These are phyloP conservation scores for Thyridium curvatum DNA, from an alignment of 2,329 filamentous ascomycete species.

Conservation along the genomic window DNA sequence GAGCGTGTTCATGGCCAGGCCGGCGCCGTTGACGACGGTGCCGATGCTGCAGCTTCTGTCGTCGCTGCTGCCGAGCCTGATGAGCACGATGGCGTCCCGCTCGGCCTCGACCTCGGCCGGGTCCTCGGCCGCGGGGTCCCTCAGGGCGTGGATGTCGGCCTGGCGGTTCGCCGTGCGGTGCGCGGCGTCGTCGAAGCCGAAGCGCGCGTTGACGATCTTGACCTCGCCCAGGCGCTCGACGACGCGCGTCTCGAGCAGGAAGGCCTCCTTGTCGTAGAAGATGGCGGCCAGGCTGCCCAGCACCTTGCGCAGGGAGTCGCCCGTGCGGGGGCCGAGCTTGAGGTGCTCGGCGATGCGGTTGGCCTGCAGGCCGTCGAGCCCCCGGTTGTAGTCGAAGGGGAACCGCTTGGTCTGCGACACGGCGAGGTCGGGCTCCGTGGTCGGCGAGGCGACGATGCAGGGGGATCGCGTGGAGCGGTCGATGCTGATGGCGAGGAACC, in stretches of 20 bases:
- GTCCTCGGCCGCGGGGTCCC: constrained; percentile 25
- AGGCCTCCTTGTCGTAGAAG: constrained; percentile 41
- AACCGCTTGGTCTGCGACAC: constrained; percentile 40
- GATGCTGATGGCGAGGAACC: constrained; percentile 57
- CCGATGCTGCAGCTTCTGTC: constrained; percentile 61
- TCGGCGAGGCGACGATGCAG: constrained; percentile 56
- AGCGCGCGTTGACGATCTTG: constrained; percentile 29
- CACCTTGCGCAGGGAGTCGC: constrained; percentile 37
- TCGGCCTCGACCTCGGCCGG: constrained; percentile 29
- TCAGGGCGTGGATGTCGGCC: constrained; percentile 26
- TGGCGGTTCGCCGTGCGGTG: constrained; percentile 27
- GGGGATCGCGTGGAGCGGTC: constrained; percentile 57
- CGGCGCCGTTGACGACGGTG: constrained; percentile 83
- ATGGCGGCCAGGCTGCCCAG: constrained; percentile 46
- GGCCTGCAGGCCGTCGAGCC: constrained; percentile 33
- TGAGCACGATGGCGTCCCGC: constrained; percentile 70
- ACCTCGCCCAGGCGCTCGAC: constrained; percentile 11
- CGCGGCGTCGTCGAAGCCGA: constrained; percentile 43
- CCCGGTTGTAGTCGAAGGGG: constrained; percentile 53
- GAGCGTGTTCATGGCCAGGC: constrained; percentile 85
- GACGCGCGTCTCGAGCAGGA: constrained; percentile 32
- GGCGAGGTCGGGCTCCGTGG: constrained; percentile 24
- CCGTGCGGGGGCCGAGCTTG: constrained; percentile 39
- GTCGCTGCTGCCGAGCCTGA: constrained; percentile 51
- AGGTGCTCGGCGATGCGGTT: constrained; percentile 41